Evolutionary conservation across 75 land plant genomes (phyloP), one percentile per base, ranked within the genome.

Genomic region (Larix kaempferi): DNA sequence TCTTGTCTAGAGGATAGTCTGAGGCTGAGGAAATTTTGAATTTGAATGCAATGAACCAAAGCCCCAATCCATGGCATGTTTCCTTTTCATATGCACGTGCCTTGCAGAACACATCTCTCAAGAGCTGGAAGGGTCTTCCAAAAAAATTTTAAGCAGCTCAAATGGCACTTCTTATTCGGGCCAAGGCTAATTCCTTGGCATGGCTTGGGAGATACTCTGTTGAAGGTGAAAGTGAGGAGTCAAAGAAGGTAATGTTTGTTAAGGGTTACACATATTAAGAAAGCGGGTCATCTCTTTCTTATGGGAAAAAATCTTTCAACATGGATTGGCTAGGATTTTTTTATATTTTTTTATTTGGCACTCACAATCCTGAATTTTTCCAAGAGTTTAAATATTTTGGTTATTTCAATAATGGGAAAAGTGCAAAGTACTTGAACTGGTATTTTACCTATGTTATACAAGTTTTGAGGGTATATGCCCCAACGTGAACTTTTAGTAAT

Each of bases 11-110:
- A 78, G 97, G 97, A 29, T 95, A 95, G 75, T 95, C 98, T 49
- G 98, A 95, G 82, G 88, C 91, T 75, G 98, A 95, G 66, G 98
- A 97, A 73, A 94, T 95, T n/a, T 66, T 90, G 66, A 94, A 94
- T 86, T 71, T 94, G 86, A 94, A 94, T 59, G 97, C 97, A 2
- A 94, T 94, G 97, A 94, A 94, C 86, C 95, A 94, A 82, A 35
- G 76, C 35, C 89, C 96, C 13, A 94, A 88, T 93, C 97, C 95
- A 62, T 94, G 97, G 97, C 97, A 92, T 62, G 97, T 94, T n/a
- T 94, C 96, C 4, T 94, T 94, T 87, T 94, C 96, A 1, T 94
- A 94, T 75, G 96, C 96, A n/a, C 86, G 96, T 23, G 96, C 96
- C 27, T 86, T 92, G 57, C 97, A 94, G 71, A 94, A 94, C 86